Base-by-base conservation (phyloP, 108 stramenopile species). In the Nannochloropsis gaditana region DNA sequence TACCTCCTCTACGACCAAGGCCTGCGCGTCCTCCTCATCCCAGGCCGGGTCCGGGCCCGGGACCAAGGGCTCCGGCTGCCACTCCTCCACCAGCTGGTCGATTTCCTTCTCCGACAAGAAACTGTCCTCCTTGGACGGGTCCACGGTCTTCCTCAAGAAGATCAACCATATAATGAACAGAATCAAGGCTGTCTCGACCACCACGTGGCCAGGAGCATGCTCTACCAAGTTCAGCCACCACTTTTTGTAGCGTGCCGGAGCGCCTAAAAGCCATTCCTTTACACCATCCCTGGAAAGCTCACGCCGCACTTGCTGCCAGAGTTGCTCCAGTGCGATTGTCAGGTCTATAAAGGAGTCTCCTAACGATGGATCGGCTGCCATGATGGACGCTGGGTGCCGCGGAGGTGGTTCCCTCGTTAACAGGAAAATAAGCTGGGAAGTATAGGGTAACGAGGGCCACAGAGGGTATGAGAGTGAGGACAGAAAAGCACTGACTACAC, bases 161-260 rank as follows among this genome's bases (percentile, higher is more conserved):
- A 97, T 79, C 82, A 98, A 87, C 87, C 92, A 94, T 2, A 97
- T 81, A 44, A 98, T 93, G 82, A 95, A 92, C 21, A 91, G 86
- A 19, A 98, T 90, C 84, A 99, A 90, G 2, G 93, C 89, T 0
- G 97, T 98, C 92, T 99, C 99, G 43, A 98, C 93, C 6, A 96
- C 85, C 9, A 99, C 95, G 87, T 98, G 99, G 43, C 82, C 87
- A 17, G 87, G 87, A 43, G 84, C 83, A 79, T 87, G 83, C 31
- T 84, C 44, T 17, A 87, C 87, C 11, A 87, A 84, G 80, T 87
- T 84, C 43, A 83, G 84, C 87, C 87, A 87, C 87, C 87, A 87
- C 80, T 84, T 79, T 80, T 41, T 44, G 81, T 87, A 87, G 79
- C 83, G 79, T 11, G 44, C 83, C n/a, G 87, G 87, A 21, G 84